A percentile compares a stretch with the other conserved stretches of the same genome.
Evolutionary conservation across 2,329 filamentous ascomycete species (phyloP).

Genomic region (Trichoderma aggressivum): DNA sequence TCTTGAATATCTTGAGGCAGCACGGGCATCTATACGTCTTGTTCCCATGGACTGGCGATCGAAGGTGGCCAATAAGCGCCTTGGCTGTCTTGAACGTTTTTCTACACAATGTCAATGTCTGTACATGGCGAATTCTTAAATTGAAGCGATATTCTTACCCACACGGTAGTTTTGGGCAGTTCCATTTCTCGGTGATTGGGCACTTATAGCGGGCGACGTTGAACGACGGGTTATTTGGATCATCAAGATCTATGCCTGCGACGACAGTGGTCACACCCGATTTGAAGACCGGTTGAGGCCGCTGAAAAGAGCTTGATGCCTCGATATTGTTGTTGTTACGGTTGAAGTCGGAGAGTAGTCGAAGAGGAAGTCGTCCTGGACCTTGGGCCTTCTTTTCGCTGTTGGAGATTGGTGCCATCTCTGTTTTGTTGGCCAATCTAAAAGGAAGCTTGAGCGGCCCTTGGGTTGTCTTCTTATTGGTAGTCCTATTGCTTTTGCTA

Average conservation of each 20-base stretch:
- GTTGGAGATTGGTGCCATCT: background rate
- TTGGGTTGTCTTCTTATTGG: background rate
- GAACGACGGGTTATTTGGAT: constrained; percentile 49
- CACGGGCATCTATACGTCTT: constrained; percentile 40
- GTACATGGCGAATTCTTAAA: background rate
- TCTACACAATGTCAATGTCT: constrained; percentile 27
- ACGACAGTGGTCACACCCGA: constrained; percentile 19
- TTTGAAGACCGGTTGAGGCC: background rate
- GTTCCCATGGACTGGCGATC: constrained; percentile 39
- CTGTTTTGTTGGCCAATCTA: background rate
- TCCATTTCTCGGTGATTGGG: constrained; percentile 42
- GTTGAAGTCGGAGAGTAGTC: background rate
- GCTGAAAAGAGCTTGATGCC: background rate
- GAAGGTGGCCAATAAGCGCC: constrained; percentile 43
- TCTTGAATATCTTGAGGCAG: constrained; percentile 42
- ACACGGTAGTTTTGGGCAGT: constrained; percentile 54
- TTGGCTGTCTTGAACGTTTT: constrained; percentile 38
- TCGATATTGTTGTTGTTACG: background rate
- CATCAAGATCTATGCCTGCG: constrained; percentile 29
- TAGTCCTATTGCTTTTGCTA: too few relatives aligned
- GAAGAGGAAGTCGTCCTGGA: background rate
- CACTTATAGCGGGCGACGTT: constrained; percentile 47
- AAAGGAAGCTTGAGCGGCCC: background rate
- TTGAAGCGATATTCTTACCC: constrained; percentile 35
- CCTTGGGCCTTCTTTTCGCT: background rate